Conservation (phyloP, 2,329 filamentous ascomycete genomes). For the Nemania sp. region DNA sequence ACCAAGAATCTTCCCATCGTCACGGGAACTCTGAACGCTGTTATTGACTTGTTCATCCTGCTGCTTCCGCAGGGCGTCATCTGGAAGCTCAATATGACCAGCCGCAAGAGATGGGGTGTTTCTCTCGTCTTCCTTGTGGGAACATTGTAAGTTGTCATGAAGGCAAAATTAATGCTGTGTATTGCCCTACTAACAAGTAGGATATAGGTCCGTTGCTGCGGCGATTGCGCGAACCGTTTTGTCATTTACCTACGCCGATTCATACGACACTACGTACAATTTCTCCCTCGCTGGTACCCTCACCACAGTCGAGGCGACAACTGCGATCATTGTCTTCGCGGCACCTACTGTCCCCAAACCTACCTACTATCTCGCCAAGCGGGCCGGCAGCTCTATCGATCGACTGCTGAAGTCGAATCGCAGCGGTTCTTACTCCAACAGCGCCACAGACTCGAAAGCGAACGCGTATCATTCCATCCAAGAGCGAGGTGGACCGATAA, state of each 20-base stretch:
- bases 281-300: conserved; percentile 25
- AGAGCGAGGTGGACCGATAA: neutral
- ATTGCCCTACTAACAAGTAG: neutral
- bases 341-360: conserved; percentile 26
- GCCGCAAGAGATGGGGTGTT: conserved; percentile 10
- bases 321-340: conserved; percentile 22
- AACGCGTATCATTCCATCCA: conserved; percentile 18
- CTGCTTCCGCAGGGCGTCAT: conserved; percentile 22
- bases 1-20: conserved; percentile 25
- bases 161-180: neutral
- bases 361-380: conserved; percentile 11
- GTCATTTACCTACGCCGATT: conserved; percentile 20
- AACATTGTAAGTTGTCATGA: conserved; percentile 3
- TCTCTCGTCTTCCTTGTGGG: conserved; percentile 18
- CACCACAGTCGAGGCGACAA: conserved; percentile 16
- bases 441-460: conserved; percentile 1
- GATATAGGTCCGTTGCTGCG: conserved; percentile 18
- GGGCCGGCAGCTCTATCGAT: conserved; percentile 23
- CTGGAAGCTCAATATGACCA: conserved; percentile 23
- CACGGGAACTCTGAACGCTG: conserved; percentile 18
- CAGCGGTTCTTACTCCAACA: conserved; percentile 6
- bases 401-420: conserved; percentile 15
- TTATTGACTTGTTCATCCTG: conserved; percentile 23
- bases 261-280: conserved; percentile 17
- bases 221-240: conserved; percentile 25